phyloP scores from a whole-genome alignment of 345 rosid species.

The Boechera divaricarpa region DNA sequence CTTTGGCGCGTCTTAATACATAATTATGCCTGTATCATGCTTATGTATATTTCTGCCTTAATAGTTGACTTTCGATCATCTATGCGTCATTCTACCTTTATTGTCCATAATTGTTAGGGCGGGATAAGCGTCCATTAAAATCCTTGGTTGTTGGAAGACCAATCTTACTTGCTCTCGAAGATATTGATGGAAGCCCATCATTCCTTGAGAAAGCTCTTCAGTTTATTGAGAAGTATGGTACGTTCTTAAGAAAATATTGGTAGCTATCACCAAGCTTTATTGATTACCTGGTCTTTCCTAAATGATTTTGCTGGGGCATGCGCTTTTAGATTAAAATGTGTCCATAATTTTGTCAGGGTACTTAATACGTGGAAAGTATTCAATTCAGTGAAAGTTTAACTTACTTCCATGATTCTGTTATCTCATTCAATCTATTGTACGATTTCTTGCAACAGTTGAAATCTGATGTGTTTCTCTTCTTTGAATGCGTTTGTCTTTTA shows the following conservation, averaged over 20 bases:
- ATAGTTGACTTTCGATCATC: constrained; percentile 22
- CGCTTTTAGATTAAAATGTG: constrained; percentile 6
- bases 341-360: constrained; percentile 19
- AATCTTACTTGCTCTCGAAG: constrained; percentile 96
- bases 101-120: constrained; percentile 57
- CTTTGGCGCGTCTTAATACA: constrained; percentile 23
- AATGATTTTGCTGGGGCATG: constrained; percentile 19
- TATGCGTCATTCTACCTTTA: constrained; percentile 25
- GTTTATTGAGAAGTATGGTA: constrained; percentile 92
- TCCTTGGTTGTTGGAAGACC: constrained; percentile 99
- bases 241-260: constrained; percentile 37
- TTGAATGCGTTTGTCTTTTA: not conserved
- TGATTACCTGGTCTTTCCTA: constrained; percentile 8
- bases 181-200: constrained; percentile 99
- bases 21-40: constrained; percentile 24
- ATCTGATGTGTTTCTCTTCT: not conserved
- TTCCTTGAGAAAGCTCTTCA: constrained; percentile 98
- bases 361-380: constrained; percentile 13
- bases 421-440: constrained; percentile 15
- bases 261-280: constrained; percentile 20
- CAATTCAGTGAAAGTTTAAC: not conserved
- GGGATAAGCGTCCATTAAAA: constrained; percentile 89
- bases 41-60: constrained; percentile 15
- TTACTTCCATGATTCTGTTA: constrained; percentile 19
- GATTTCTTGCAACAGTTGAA: not conserved